Percentiles rank a stretch among this genome's conserved stretches.
Conservation (phyloP, 768 basidiomycete species). For the Clitopilus hobsonii region DNA sequence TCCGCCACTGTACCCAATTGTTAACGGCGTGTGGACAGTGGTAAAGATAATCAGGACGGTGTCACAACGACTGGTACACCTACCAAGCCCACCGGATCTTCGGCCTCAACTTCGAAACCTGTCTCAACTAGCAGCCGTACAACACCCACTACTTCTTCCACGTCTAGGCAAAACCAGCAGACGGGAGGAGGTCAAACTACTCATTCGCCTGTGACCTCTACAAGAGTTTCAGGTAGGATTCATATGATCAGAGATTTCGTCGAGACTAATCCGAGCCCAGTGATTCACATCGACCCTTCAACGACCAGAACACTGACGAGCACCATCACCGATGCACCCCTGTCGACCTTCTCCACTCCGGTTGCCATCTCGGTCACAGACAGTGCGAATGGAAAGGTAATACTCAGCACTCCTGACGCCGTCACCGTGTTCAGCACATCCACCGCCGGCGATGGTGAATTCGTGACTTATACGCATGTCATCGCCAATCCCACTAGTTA, state of each 20-base stretch:
- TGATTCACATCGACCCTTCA: background rate
- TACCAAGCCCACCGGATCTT: background rate
- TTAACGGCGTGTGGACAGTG: background rate
- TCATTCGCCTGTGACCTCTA: too few relatives aligned
- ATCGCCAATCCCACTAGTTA: conserved; percentile 43
- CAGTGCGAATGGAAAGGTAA: conserved; percentile 27
- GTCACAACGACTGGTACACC: background rate
- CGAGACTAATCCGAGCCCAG: background rate
- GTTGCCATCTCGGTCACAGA: conserved; percentile 36
- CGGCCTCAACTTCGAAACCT: background rate
- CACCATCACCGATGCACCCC: conserved; percentile 34
- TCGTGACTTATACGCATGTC: conserved; percentile 47
- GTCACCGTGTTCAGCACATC: conserved; percentile 44
- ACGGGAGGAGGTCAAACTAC: too few relatives aligned
- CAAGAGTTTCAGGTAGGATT: background rate
- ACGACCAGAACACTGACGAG: conserved; percentile 24
- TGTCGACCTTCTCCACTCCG: conserved; percentile 40
- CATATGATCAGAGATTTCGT: too few relatives aligned
- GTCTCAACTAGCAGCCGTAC: background rate
- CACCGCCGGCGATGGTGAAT: conserved; percentile 36
- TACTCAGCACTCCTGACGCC: conserved; percentile 38
- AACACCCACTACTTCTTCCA: background rate
- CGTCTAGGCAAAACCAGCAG: background rate
- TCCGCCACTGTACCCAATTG: background rate
- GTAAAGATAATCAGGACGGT: background rate